A percentile compares a stretch with the other conserved stretches of the same genome.
Conservation (phyloP, 1,284 basidiomycete genomes). For the Termitomyces sp. region DNA sequence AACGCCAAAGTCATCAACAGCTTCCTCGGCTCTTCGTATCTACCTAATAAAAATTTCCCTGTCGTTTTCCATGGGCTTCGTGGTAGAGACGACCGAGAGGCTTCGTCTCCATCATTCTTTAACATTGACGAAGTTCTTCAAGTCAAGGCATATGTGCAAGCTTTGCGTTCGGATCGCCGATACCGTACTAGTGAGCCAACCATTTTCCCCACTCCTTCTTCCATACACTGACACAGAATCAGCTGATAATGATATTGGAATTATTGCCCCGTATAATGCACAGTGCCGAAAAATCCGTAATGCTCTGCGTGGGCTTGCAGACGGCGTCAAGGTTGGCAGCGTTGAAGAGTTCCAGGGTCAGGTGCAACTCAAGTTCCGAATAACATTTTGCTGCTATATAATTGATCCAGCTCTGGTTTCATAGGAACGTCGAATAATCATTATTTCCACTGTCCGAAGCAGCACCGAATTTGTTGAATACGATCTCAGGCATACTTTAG, state of each 20-base stretch:
- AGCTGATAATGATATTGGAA: constrained; percentile 48
- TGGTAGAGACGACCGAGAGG: constrained; percentile 59
- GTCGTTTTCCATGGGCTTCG: constrained; percentile 53
- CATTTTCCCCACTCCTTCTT: background rate
- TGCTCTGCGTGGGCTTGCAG: constrained; percentile 14
- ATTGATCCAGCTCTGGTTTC: background rate
- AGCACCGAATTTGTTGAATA: constrained; percentile 50
- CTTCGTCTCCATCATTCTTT: constrained; percentile 61
- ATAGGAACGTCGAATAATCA: constrained; percentile 60
- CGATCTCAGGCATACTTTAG: constrained; percentile 53
- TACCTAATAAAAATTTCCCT: constrained; percentile 47
- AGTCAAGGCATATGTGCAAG: constrained; percentile 43
- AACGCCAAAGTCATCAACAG: constrained; percentile 34
- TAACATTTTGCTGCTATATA: background rate
- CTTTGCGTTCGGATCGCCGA: constrained; percentile 25
- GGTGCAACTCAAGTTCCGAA: constrained; percentile 26
- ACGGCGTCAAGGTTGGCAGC: constrained; percentile 49
- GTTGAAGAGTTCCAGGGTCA: constrained; percentile 68
- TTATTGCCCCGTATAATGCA: constrained; percentile 60
- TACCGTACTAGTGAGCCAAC: constrained; percentile 35
- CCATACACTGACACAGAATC: background rate
- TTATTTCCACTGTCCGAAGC: constrained; percentile 63
- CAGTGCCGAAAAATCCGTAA: constrained; percentile 46
- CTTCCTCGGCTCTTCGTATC: constrained; percentile 32
- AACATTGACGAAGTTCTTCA: constrained; percentile 52